Evolutionary conservation across 768 basidiomycete genomes (phyloP).

Genomic region (Leccinellum luteum): DNA sequence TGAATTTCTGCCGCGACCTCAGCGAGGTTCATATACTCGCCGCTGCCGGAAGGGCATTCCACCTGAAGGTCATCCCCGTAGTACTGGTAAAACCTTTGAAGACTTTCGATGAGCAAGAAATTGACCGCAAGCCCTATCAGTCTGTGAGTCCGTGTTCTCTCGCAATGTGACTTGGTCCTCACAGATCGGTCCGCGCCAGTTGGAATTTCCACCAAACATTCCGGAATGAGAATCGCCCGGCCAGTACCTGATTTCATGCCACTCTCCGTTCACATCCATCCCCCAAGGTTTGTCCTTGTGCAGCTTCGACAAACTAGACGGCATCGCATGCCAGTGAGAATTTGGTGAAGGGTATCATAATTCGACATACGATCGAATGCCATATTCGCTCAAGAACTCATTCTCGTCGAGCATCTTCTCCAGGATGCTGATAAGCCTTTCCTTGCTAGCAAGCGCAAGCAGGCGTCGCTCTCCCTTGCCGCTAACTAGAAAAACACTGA

Average conservation of each 20-base stretch:
- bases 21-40: slow-evolving; percentile 96
- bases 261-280: slow-evolving; percentile 89
- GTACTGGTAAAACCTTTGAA: slow-evolving; percentile 97
- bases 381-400: slow-evolving; percentile 95
- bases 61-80: slow-evolving; percentile 92
- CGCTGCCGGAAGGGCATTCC: slow-evolving; percentile 95
- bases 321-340: slow-evolving; percentile 13
- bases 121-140: slow-evolving; percentile 85
- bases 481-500: slow-evolving; percentile 28
- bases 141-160: neutral
- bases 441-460: slow-evolving; percentile 88
- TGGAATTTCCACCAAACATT: slow-evolving; percentile 99
- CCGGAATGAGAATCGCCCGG: slow-evolving; percentile 95
- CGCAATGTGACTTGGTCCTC: slow-evolving; percentile 20
- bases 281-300: slow-evolving; percentile 94
- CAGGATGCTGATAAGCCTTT: slow-evolving; percentile 81
- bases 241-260: slow-evolving; percentile 95
- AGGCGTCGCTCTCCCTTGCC: slow-evolving; percentile 87
- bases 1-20: slow-evolving; percentile 97
- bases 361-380: slow-evolving; percentile 83
- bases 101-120: slow-evolving; percentile 91
- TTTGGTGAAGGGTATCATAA: neutral
- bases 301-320: slow-evolving; percentile 74
- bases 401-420: slow-evolving; percentile 97
- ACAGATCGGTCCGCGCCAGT: slow-evolving; percentile 94